Conservation (phyloP, 306 rosid genomes). For the Cyclanthera cordifolia region DNA sequence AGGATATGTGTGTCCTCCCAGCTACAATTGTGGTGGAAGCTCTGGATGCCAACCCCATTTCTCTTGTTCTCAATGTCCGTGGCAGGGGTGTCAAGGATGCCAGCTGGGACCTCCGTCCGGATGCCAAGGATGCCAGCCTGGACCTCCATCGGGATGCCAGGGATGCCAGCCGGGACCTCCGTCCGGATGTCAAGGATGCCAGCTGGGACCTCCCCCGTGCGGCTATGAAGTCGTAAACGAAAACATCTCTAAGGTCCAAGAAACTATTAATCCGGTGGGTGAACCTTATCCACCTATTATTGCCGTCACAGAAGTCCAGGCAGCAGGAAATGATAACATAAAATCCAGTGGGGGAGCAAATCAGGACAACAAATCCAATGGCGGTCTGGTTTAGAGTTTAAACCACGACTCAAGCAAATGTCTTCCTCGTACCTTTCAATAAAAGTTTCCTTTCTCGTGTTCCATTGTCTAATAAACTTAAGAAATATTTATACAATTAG, state of each 20-base stretch:
- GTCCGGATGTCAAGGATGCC: no score
- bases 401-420: neutral
- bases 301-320: neutral
- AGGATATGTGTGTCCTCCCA: neutral
- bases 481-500: neutral
- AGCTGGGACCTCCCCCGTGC: neutral
- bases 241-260: neutral
- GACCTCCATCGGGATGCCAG: neutral
- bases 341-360: constrained; percentile 4
- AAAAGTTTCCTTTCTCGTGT: neutral
- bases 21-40: neutral
- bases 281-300: neutral
- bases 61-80: neutral
- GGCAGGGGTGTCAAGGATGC: constrained; percentile 6
- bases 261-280: neutral
- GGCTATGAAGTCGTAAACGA: neutral
- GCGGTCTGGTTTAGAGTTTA: constrained; percentile 1
- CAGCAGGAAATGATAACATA: neutral
- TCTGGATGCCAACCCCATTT: neutral
- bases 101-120: neutral
- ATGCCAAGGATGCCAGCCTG: neutral
- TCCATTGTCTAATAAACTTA: neutral
- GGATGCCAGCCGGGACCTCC: no score
- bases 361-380: constrained; percentile 3
- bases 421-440: neutral